Percentiles rank a stretch among this genome's conserved stretches.
Conservation (phyloP, 257 asterid genomes). For the Rhazya stricta region DNA sequence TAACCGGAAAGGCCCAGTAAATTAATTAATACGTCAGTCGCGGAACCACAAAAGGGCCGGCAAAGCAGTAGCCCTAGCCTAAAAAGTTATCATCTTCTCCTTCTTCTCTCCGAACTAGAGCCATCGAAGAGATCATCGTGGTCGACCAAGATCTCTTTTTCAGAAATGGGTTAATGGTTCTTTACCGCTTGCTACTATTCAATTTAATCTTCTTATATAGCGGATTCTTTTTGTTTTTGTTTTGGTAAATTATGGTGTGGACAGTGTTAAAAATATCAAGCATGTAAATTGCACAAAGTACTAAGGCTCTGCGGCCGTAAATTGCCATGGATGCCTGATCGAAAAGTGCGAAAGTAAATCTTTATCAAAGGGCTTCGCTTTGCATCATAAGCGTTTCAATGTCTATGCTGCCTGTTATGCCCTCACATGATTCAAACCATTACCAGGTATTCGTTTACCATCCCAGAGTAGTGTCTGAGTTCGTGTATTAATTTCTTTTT, state of each 20-base stretch:
- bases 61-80: not conserved
- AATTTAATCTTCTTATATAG: too few relatives aligned
- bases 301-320: not conserved
- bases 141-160: not conserved
- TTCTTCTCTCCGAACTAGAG: not conserved
- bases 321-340: conserved; percentile 9
- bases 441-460: not conserved
- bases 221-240: not conserved
- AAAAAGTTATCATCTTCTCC: not conserved
- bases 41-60: not conserved
- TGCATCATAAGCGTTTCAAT: conserved; percentile 2
- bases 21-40: too few relatives aligned
- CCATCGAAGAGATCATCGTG: not conserved
- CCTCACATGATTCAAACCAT: not conserved
- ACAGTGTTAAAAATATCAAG: not conserved
- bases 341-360: not conserved
- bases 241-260: not conserved
- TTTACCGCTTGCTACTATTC: not conserved
- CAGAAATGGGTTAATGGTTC: not conserved
- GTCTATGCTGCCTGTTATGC: conserved; percentile 16
- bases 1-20: not conserved
- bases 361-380: conserved; percentile 3
- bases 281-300: conserved; percentile 1
- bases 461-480: too few relatives aligned
- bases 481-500: too few relatives aligned